Evolutionary conservation across 2,329 filamentous ascomycete genomes (phyloP).

Genomic region (Cytospora schulzeri): DNA sequence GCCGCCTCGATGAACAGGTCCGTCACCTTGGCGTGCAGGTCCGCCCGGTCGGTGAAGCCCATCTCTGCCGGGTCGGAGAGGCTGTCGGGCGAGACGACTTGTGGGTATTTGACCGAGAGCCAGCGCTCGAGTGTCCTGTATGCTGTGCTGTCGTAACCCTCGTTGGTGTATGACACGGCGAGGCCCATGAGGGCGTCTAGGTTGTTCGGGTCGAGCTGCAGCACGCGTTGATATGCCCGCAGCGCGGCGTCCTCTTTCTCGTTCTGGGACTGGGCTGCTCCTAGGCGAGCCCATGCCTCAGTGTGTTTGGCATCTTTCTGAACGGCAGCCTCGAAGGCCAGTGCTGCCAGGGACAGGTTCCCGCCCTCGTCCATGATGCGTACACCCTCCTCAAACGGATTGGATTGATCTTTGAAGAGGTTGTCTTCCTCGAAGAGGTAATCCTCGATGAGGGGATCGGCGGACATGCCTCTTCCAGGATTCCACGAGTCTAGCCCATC

Average conservation of each 20-base stretch:
- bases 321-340: constrained; percentile 94
- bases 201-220: constrained; percentile 86
- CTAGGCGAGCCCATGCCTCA: constrained; percentile 91
- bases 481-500: constrained; percentile 69
- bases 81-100: constrained; percentile 72
- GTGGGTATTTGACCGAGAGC: constrained; percentile 93
- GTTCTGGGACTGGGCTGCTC: constrained; percentile 93
- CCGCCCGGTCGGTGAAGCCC: constrained; percentile 89
- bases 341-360: constrained; percentile 87
- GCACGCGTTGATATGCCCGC: constrained; percentile 84
- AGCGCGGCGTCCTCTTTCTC: constrained; percentile 98
- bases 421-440: constrained; percentile 97
- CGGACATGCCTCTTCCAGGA: constrained; percentile 55
- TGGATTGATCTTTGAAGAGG: constrained; percentile 75
- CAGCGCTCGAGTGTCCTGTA: constrained; percentile 96
- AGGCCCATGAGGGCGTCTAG: constrained; percentile 90
- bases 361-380: constrained; percentile 92
- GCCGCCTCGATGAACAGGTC: constrained; percentile 89
- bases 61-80: constrained; percentile 78
- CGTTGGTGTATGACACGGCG: constrained; percentile 96
- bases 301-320: constrained; percentile 87
- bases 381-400: constrained; percentile 91
- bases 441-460: constrained; percentile 79
- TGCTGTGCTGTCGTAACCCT: constrained; percentile 95
- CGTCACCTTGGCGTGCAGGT: constrained; percentile 88